These are phyloP conservation scores for Candida lessepsii DNA, from an alignment of 805 yeast species.

Conservation along the genomic window DNA sequence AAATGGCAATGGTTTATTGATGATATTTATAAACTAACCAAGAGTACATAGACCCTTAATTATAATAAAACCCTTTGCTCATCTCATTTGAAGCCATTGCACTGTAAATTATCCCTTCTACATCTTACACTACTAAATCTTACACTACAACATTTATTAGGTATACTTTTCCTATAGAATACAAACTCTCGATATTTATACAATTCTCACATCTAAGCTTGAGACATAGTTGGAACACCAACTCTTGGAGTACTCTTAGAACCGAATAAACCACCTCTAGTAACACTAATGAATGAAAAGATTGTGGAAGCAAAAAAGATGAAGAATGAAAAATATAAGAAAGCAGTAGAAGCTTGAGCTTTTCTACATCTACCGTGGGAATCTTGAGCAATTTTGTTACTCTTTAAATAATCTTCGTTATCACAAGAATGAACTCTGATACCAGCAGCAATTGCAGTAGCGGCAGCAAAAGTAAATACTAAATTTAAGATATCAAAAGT, in stretches of 20 bases:
- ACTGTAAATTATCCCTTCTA: no score
- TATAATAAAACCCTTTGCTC: no score
- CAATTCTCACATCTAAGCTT: constrained; percentile 50
- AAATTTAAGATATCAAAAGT: constrained; percentile 81
- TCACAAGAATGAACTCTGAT: constrained; percentile 83
- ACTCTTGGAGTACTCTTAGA: constrained; percentile 56
- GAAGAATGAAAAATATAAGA: constrained; percentile 81
- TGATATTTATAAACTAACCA: no score
- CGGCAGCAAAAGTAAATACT: constrained; percentile 92
- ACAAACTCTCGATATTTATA: constrained; percentile 6
- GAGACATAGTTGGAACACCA: constrained; percentile 88
- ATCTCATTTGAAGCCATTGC: no score
- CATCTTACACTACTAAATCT: no score
- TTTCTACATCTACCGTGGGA: constrained; percentile 85
- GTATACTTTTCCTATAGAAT: constrained; percentile 7
- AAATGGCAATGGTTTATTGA: no score
- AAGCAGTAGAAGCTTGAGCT: constrained; percentile 82
- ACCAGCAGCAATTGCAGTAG: constrained; percentile 90
- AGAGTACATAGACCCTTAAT: no score
- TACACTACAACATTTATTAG: constrained; percentile 10
- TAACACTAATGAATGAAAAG: constrained; percentile 56
- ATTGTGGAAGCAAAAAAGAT: constrained; percentile 66
- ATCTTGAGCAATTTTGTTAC: constrained; percentile 74
- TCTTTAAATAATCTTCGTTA: constrained; percentile 60
- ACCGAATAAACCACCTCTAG: constrained; percentile 50